Percentiles rank a stretch among this genome's conserved stretches.
Conservation (phyloP, 2,329 filamentous ascomycete species). For the Teratosphaeria epicoccoides region DNA sequence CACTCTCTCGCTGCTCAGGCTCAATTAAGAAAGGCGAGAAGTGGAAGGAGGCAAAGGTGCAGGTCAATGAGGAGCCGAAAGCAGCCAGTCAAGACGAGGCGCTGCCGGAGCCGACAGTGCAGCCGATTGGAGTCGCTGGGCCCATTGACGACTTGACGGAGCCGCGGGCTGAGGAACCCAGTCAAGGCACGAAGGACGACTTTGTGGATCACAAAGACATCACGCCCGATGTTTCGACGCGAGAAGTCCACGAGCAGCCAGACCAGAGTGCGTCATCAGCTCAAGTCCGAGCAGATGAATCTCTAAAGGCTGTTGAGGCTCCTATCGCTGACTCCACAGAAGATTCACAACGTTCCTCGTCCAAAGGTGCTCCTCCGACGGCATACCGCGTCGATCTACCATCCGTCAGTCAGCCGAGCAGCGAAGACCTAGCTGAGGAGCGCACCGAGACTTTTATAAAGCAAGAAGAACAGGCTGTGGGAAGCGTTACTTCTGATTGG, state of each 20-base stretch:
- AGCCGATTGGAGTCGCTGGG: not conserved
- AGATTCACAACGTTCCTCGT: not conserved
- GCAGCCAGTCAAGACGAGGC: not conserved
- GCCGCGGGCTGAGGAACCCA: no score
- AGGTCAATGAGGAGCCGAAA: not conserved
- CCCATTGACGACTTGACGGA: no score
- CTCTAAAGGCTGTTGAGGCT: not conserved
- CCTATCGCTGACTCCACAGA: not conserved
- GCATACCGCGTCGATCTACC: not conserved
- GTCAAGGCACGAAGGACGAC: not conserved
- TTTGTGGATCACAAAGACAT: not conserved
- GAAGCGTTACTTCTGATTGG: not conserved
- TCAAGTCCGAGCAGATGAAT: not conserved
- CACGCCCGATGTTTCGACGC: not conserved
- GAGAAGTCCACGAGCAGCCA: not conserved
- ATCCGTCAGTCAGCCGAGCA: not conserved
- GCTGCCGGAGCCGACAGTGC: not conserved
- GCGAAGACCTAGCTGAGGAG: not conserved
- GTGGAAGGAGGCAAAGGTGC: slow-evolving; percentile 12
- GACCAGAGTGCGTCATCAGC: not conserved
- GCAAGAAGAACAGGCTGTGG: not conserved
- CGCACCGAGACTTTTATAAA: not conserved
- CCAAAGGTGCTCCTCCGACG: not conserved
- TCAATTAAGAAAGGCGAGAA: slow-evolving; percentile 15
- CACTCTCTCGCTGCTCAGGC: slow-evolving; percentile 4